These are phyloP conservation scores for Trichoderma reesei DNA, from an alignment of 495 filamentous ascomycete species.

Conservation along the genomic window DNA sequence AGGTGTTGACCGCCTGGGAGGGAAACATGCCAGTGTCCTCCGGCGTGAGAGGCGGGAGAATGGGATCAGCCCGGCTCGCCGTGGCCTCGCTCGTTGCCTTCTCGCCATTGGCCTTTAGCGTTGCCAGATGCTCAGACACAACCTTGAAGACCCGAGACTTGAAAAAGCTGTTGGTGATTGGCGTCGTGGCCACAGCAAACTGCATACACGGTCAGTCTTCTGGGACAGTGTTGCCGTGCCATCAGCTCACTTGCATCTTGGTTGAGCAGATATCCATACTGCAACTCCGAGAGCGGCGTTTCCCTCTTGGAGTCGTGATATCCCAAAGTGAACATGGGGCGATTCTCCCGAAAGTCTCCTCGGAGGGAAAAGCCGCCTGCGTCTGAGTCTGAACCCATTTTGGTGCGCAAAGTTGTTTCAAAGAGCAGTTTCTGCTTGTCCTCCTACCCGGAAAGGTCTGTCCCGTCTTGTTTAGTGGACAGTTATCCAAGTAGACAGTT, in stretches of 20 bases:
- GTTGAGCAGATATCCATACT: constrained; percentile 60
- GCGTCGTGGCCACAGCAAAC: constrained; percentile 89
- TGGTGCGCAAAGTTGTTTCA: neutral
- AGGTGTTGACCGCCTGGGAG: constrained; percentile 56
- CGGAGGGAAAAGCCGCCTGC: neutral
- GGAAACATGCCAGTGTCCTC: constrained; percentile 68
- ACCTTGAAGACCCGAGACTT: constrained; percentile 61
- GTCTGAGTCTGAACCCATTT: neutral
- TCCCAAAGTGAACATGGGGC: constrained; percentile 66
- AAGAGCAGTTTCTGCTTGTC: neutral
- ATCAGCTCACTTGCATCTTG: constrained; percentile 39
- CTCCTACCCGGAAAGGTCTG: neutral
- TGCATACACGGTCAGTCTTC: constrained; percentile 22
- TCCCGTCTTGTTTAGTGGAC: too few relatives aligned
- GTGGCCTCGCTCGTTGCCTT: constrained; percentile 18
- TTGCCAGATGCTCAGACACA: constrained; percentile 47
- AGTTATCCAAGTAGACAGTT: too few relatives aligned
- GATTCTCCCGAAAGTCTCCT: constrained; percentile 11
- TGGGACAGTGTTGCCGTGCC: neutral
- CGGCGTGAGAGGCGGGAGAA: constrained; percentile 60
- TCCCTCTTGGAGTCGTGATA: constrained; percentile 67
- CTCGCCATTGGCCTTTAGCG: constrained; percentile 18
- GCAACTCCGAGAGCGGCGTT: constrained; percentile 48
- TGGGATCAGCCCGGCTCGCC: constrained; percentile 33
- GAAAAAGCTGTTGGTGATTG: constrained; percentile 78